Base-by-base conservation (phyloP, 78 protist genomes). In the Guillardia theta region DNA sequence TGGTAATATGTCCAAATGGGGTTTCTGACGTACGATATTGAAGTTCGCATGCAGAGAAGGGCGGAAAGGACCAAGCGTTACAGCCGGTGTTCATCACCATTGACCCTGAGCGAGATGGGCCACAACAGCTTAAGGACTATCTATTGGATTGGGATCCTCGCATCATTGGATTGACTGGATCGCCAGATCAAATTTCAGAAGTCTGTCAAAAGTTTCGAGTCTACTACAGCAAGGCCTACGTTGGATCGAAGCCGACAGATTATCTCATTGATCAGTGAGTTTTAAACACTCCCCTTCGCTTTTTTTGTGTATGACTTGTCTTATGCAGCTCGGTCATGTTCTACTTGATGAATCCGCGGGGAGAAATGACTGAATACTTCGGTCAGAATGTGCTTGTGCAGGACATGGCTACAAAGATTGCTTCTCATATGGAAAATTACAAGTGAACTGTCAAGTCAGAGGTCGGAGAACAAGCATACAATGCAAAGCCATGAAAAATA, bases 21-120 rank as follows among this genome's bases (percentile, higher is more conserved):
- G n/a, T n/a, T n/a, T n/a, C n/a, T n/a, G n/a, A n/a, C n/a, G n/a
- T n/a, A n/a, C n/a, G n/a, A n/a, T n/a, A n/a, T n/a, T n/a, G n/a
- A n/a, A n/a, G n/a, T n/a, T 58, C 27, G 70, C 70, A 58, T 24
- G 27, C 70, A 6, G 27, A 58, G 70, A 58, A 8, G 1, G 1
- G 70, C 70, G 70, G 39, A 58, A 24, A 1, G 70, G n/a, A n/a
- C n/a, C n/a, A n/a, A n/a, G n/a, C n/a, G 70, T 6, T 70, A 4
- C 83, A 10, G 43, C 93, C 93, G 10, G 37, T 88, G 6, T 88
- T 88, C 93, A 46, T 88, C 93, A 48, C 93, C 54, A 88, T 88
- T 41, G 93, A 88, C 41, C 93, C 93, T 48, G 93, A 88, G 64
- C 93, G 93, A 4, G 93, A 88, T 46, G 62, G 76, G 1, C 93